These are phyloP conservation scores for Blastocystis sp. DNA, from an alignment of 352 stramenopile species.

Conservation along the genomic window DNA sequence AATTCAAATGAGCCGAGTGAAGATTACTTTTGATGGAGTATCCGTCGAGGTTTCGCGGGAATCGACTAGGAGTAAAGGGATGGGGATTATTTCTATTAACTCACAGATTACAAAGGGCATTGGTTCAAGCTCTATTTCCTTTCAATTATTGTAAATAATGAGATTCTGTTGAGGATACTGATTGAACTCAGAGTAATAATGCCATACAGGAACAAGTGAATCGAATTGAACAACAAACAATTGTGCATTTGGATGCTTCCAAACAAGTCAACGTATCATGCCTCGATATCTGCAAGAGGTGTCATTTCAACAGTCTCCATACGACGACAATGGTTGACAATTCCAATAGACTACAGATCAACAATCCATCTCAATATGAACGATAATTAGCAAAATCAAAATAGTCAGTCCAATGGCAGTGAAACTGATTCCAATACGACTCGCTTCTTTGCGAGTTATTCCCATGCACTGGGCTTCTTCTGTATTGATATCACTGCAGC, in stretches of 20 bases:
- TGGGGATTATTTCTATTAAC: background rate
- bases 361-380: background rate
- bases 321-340: background rate
- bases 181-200: background rate
- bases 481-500: background rate
- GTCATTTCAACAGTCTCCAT: background rate
- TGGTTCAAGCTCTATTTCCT: too few relatives aligned
- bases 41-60: constrained; percentile 20
- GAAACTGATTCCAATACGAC: constrained; percentile 9
- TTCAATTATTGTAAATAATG: too few relatives aligned
- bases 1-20: constrained; percentile 57
- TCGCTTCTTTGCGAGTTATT: constrained; percentile 33
- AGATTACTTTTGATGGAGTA: background rate
- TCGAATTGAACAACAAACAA: constrained; percentile 33
- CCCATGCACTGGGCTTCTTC: constrained; percentile 20
- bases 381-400: background rate
- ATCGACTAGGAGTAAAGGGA: background rate
- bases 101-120: background rate
- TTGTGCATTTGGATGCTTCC: too few relatives aligned
- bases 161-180: too few relatives aligned
- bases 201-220: background rate
- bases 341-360: background rate
- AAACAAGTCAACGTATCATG: too few relatives aligned
- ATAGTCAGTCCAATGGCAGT: background rate
- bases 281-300: too few relatives aligned